phyloP scores from a whole-genome alignment of 1,284 basidiomycete genomes.

The Afroboletus lepidellus region DNA sequence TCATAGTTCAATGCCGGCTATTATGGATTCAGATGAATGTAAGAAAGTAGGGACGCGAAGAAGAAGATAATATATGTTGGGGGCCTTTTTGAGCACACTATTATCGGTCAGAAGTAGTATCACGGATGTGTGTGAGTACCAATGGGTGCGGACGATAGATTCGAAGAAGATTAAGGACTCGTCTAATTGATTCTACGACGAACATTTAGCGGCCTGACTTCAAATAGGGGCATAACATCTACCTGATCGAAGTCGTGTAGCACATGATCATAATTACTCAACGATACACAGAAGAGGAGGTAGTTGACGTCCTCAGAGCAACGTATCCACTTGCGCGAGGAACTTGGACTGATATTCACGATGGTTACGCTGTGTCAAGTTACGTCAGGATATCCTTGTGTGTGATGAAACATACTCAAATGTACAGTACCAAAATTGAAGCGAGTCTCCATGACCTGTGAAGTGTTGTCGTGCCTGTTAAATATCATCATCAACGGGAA shows the following conservation, averaged over 20 bases:
- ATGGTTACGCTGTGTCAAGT: background rate
- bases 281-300: constrained; percentile 3
- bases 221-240: background rate
- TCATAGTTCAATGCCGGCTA: background rate
- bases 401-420: background rate
- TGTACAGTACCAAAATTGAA: background rate
- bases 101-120: constrained; percentile 4
- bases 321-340: background rate
- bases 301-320: background rate
- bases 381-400: background rate
- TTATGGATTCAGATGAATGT: background rate
- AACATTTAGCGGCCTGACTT: no score
- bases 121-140: background rate
- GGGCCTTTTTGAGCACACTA: background rate
- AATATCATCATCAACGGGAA: constrained; percentile 1
- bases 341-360: background rate
- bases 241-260: background rate
- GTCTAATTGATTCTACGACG: background rate
- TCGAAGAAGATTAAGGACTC: background rate
- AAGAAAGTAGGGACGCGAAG: background rate
- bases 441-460: background rate
- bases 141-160: background rate
- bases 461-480: background rate
- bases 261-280: constrained; percentile 5
- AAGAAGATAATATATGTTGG: constrained; percentile 1